Percentiles rank a stretch among this genome's conserved stretches.
These are phyloP conservation scores for Hanseniaspora guilliermondii DNA, from an alignment of 805 yeast species.

Conservation along the genomic window DNA sequence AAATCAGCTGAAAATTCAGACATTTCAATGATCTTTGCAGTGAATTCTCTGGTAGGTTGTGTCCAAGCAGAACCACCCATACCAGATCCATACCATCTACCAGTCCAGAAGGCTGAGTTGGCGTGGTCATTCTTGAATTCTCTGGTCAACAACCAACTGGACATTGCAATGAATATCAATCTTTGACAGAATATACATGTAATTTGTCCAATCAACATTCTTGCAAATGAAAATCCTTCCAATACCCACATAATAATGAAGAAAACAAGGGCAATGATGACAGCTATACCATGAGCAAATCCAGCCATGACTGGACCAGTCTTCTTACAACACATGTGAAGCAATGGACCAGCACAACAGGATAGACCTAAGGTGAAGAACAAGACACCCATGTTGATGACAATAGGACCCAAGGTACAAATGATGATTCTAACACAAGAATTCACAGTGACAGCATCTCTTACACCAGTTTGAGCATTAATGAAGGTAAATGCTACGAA, in stretches of 20 bases:
- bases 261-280: conserved; percentile 71
- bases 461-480: conserved; percentile 79
- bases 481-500: conserved; percentile 69
- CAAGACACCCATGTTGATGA: conserved; percentile 73
- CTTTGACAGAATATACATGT: conserved; percentile 82
- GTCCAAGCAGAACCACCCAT: conserved; percentile 89
- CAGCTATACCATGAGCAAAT: conserved; percentile 90
- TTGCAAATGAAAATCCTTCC: conserved; percentile 81
- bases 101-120: conserved; percentile 99
- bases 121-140: conserved; percentile 93
- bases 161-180: conserved; percentile 70
- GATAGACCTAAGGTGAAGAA: conserved; percentile 67
- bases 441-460: conserved; percentile 42
- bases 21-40: conserved; percentile 85
- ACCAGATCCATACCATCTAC: conserved; percentile 95
- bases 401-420: conserved; percentile 85
- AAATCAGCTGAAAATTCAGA: conserved; percentile 96
- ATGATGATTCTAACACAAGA: conserved; percentile 59
- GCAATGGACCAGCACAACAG: conserved; percentile 94
- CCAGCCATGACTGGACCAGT: conserved; percentile 93
- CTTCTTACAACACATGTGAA: conserved; percentile 90
- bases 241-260: conserved; percentile 95
- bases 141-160: conserved; percentile 69
- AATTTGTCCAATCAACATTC: conserved; percentile 75
- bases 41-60: conserved; percentile 90